Evolutionary conservation across 2,329 filamentous ascomycete species (phyloP).

Genomic region (Curvularia hawaiiensis): DNA sequence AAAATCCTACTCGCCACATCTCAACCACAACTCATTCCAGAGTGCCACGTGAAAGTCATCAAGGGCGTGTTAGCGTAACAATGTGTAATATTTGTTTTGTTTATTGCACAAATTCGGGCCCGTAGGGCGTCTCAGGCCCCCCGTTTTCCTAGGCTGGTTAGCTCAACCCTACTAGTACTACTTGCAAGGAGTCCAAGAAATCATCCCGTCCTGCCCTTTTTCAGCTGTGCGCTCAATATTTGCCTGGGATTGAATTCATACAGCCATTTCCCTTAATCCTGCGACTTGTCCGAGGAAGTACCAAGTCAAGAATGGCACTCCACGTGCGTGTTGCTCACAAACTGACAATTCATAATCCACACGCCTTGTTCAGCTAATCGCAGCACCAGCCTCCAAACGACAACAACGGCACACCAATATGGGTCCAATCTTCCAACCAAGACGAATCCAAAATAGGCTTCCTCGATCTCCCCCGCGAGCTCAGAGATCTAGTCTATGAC

Average conservation of each 20-base stretch:
- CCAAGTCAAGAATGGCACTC: constrained; percentile 1
- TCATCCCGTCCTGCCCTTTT: neutral
- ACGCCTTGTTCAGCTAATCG: neutral
- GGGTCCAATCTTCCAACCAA: neutral
- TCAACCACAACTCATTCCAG: neutral
- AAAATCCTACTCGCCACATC: neutral
- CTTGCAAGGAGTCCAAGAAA: neutral
- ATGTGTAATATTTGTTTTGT: neutral
- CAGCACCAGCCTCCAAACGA: neutral
- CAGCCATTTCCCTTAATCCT: neutral
- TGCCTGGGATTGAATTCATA: neutral
- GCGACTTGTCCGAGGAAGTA: neutral
- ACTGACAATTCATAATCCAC: neutral
- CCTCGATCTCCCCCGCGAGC: constrained; percentile 40
- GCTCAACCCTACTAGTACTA: neutral
- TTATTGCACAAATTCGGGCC: neutral
- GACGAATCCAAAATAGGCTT: constrained; percentile 23
- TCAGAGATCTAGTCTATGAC: constrained; percentile 35
- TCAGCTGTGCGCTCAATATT: neutral
- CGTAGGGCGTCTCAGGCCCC: neutral
- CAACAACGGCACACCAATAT: neutral
- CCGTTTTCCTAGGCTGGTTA: neutral
- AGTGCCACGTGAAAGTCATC: neutral
- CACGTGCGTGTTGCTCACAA: constrained; percentile 1
- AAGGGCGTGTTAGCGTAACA: neutral